Conservation (phyloP, 1,284 basidiomycete species). For the Ganoderma meredithae region DNA sequence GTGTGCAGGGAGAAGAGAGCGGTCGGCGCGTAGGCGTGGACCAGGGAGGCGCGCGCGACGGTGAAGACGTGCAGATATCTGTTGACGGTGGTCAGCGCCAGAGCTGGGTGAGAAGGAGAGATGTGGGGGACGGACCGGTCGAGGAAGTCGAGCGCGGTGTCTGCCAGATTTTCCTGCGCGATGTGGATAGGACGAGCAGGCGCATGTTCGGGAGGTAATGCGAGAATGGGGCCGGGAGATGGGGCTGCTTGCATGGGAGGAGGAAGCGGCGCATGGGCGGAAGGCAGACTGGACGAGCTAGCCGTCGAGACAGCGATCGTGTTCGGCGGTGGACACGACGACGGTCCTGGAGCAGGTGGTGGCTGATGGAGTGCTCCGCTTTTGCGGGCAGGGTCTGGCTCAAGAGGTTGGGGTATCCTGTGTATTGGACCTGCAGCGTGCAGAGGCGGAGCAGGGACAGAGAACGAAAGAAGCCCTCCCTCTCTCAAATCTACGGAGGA, state of each 20-base stretch:
- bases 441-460: neutral
- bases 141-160: conserved; percentile 35
- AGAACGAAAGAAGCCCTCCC: neutral
- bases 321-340: neutral
- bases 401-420: neutral
- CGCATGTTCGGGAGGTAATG: neutral
- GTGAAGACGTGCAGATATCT: conserved; percentile 37
- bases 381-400: neutral
- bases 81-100: neutral
- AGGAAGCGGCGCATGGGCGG: neutral
- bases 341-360: neutral
- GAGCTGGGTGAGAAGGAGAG: neutral
- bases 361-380: neutral
- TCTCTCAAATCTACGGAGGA: conserved; percentile 6
- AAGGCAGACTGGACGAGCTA: neutral
- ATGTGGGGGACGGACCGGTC: conserved; percentile 26
- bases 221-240: neutral
- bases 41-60: conserved; percentile 35
- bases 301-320: neutral
- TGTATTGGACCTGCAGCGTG: neutral
- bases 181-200: neutral
- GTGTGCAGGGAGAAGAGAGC: conserved; percentile 37
- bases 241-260: neutral
- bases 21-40: conserved; percentile 35
- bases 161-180: conserved; percentile 19